These are phyloP conservation scores for Talaromyces stipitatus DNA, from an alignment of 495 filamentous ascomycete species.

Conservation along the genomic window DNA sequence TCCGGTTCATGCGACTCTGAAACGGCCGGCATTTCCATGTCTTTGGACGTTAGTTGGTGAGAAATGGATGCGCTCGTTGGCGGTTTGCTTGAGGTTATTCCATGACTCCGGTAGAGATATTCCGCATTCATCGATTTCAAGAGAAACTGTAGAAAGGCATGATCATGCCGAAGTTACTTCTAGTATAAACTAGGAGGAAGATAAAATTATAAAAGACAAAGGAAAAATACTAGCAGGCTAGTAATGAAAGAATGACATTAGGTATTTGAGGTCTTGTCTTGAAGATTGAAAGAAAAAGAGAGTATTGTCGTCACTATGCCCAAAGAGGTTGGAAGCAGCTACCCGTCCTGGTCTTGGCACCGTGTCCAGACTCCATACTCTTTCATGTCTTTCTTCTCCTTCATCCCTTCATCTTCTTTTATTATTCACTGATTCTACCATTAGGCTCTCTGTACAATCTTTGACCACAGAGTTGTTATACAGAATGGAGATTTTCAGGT, in stretches of 20 bases:
- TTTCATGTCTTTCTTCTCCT: too few species aligned
- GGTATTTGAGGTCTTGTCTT: background rate
- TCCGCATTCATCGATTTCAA: background rate
- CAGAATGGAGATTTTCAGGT: too few species aligned
- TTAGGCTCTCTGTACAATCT: too few species aligned
- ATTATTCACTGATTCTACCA: too few species aligned
- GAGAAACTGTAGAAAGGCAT: background rate
- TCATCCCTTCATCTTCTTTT: background rate
- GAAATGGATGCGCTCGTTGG: background rate
- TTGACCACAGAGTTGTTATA: background rate
- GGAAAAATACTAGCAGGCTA: background rate
- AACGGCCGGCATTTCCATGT: constrained; percentile 26
- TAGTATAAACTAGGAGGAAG: background rate
- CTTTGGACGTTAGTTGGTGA: background rate
- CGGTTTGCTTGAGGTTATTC: background rate
- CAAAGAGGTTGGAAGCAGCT: background rate
- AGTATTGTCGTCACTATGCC: background rate
- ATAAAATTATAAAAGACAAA: background rate
- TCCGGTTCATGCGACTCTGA: constrained; percentile 16
- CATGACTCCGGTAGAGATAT: background rate
- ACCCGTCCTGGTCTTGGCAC: background rate
- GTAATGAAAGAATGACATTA: background rate
- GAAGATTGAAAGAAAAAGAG: background rate
- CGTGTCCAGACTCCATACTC: too few species aligned
- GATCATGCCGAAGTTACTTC: background rate